Evolutionary conservation across 1,139 yeast genomes (phyloP).

Genomic region (Ogataea hybrid): DNA sequence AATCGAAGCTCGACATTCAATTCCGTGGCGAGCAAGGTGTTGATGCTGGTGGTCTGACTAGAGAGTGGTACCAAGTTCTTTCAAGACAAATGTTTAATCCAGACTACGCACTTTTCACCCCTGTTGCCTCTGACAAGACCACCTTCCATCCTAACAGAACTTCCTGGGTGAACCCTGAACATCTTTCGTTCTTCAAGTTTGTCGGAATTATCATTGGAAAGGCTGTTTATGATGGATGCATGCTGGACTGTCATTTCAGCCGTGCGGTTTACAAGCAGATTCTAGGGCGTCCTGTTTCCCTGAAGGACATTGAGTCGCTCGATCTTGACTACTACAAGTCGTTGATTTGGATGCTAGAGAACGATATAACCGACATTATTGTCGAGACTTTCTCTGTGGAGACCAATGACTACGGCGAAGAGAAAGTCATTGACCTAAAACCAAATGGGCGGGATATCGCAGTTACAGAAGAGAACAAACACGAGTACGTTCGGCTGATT

Average conservation of each 20-base stretch:
- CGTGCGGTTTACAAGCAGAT: slow-evolving; percentile 91
- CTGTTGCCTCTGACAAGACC: slow-evolving; percentile 89
- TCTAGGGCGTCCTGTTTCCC: slow-evolving; percentile 74
- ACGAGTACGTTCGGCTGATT: slow-evolving; percentile 80
- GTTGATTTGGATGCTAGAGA: slow-evolving; percentile 93
- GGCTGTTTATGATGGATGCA: slow-evolving; percentile 85
- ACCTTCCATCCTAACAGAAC: slow-evolving; percentile 96
- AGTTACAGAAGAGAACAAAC: slow-evolving; percentile 89
- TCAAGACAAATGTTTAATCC: slow-evolving; percentile 97
- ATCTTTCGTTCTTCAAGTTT: slow-evolving; percentile 87
- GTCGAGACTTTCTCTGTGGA: slow-evolving; percentile 96
- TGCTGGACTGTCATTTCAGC: slow-evolving; percentile 92
- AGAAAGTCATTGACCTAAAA: slow-evolving; percentile 52
- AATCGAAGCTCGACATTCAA: slow-evolving; percentile 70
- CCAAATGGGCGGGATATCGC: slow-evolving; percentile 82
- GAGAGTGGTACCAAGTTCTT: slow-evolving; percentile 97
- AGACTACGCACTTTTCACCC: slow-evolving; percentile 88
- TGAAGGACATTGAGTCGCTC: slow-evolving; percentile 92
- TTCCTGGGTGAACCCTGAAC: slow-evolving; percentile 92
- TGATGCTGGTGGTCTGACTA: slow-evolving; percentile 97
- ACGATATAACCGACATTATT: slow-evolving; percentile 93
- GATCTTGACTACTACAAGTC: slow-evolving; percentile 94
- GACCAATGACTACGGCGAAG: slow-evolving; percentile 92
- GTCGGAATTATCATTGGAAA: slow-evolving; percentile 94
- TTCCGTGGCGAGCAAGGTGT: slow-evolving; percentile 96